Base-by-base conservation (phyloP, 805 yeast genomes). In the Pichia membranifaciens region DNA sequence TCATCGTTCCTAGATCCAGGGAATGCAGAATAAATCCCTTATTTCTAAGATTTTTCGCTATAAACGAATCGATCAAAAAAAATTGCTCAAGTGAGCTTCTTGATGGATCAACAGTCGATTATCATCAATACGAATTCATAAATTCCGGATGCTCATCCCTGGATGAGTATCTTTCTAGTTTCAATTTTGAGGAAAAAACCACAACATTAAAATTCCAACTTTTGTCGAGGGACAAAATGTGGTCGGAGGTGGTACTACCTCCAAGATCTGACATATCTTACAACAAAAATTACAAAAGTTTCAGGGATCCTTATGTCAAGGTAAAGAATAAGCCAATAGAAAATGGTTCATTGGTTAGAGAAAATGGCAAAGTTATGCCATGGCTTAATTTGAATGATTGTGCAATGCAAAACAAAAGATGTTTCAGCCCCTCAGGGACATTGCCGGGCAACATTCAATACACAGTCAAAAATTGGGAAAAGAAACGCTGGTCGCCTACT, bases 161-260 rank as follows among this genome's bases (percentile, higher is more conserved):
- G 28, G 56, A 53, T 44, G 48, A 54, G 22, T 70, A 57, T 65
- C 59, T 61, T 33, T 54, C 50, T 25, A 32, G 13, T 21, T 15
- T 32, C 16, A 38, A 42, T 31, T 41, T 5, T 13, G 16, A 46
- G 50, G n/a, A 50, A 45, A 16, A 23, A 13, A 44, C 34, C 32
- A 8, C 16, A 28, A 45, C 41, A 12, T 37, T 66, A 4, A 69
- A 65, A 41, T 54, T 77, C 20, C 75, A 76, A 1, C 57, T 67
- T 8, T 47, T 68, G 16, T 68, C 78, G 3, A 64, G 78, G 45
- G 78, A 76, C 39, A 73, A 76, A 55, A 59, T 79, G 40, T 78
- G 82, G 82, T 66, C 69, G 33, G 69, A 67, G 43, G 80, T 79
- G 15, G 68, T 79, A 5, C 58, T 80, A 29, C 72, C 75, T 4